Conservation (phyloP, 495 filamentous ascomycete species). For the Lasiosphaeriaceae sp. region DNA sequence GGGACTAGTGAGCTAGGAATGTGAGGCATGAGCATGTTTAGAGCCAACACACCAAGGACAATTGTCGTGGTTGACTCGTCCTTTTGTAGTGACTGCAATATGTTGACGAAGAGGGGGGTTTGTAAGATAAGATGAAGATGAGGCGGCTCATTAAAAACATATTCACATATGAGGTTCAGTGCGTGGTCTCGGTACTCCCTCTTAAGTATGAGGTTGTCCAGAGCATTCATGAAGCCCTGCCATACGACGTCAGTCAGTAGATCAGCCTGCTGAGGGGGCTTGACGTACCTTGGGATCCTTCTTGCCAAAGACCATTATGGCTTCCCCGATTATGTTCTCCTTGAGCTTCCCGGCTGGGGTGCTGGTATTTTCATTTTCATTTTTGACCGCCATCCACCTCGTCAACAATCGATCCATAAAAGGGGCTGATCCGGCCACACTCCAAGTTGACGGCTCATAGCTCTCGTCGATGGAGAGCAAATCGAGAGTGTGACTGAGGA, state of each 20-base stretch:
- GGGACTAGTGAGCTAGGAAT: slow-evolving; percentile 61
- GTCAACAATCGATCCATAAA: slow-evolving; percentile 52
- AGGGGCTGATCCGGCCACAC: slow-evolving; percentile 37
- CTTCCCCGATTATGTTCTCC: slow-evolving; percentile 50
- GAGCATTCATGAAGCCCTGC: slow-evolving; percentile 57
- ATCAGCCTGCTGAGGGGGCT: not conserved
- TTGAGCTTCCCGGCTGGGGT: slow-evolving; percentile 44
- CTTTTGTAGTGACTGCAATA: slow-evolving; percentile 64
- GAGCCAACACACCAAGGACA: slow-evolving; percentile 58
- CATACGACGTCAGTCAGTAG: not conserved
- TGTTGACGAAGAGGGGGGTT: slow-evolving; percentile 60
- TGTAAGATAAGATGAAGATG: slow-evolving; percentile 66
- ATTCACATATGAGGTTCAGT: slow-evolving; percentile 58
- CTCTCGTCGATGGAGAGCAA: slow-evolving; percentile 55
- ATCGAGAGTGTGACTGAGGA: slow-evolving; percentile 49
- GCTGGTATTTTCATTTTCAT: slow-evolving; percentile 37
- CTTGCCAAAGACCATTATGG: slow-evolving; percentile 57
- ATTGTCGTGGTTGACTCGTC: slow-evolving; percentile 69
- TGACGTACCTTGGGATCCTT: slow-evolving; percentile 58
- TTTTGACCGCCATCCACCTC: slow-evolving; percentile 54
- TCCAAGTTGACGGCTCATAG: slow-evolving; percentile 45
- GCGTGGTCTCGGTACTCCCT: slow-evolving; percentile 54
- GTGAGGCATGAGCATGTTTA: slow-evolving; percentile 74
- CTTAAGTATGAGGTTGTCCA: slow-evolving; percentile 58
- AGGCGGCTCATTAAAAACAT: slow-evolving; percentile 63